phyloP scores from a whole-genome alignment of 1,139 yeast genomes.

The Suhomyces kunorum region DNA sequence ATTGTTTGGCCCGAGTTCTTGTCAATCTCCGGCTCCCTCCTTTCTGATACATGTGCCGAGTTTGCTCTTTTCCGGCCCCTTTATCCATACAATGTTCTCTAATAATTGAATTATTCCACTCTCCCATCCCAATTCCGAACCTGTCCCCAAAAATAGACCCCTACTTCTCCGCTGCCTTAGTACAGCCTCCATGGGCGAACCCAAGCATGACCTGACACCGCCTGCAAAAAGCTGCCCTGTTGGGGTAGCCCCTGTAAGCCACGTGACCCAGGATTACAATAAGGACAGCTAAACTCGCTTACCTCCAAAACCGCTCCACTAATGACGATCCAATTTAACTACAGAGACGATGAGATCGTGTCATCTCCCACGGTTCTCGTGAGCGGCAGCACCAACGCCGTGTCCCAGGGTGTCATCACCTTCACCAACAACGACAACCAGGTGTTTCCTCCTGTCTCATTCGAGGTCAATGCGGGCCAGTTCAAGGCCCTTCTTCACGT shows the following conservation, averaged over 20 bases:
- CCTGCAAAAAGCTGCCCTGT: background rate
- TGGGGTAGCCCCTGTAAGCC: background rate
- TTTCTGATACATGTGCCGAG: too few relatives aligned
- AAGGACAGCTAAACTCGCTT: background rate
- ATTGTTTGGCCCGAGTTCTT: too few relatives aligned
- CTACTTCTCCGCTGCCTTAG: too few relatives aligned
- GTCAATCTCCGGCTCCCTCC: too few relatives aligned
- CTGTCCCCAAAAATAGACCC: background rate
- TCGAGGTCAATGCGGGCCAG: constrained; percentile 66
- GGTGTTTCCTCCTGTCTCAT: constrained; percentile 68
- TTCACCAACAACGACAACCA: constrained; percentile 42
- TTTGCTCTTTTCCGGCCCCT: too few relatives aligned
- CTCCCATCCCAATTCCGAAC: too few relatives aligned
- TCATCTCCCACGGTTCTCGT: constrained; percentile 46
- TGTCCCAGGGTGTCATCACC: constrained; percentile 30
- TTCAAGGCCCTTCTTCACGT: constrained; percentile 79
- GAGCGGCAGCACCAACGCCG: constrained; percentile 30
- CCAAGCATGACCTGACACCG: background rate
- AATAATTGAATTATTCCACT: too few relatives aligned
- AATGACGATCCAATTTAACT: constrained; percentile 29
- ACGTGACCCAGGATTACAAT: background rate
- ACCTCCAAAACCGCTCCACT: background rate
- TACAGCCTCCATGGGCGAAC: too few relatives aligned
- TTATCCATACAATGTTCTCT: too few relatives aligned
- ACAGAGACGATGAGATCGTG: constrained; percentile 38